Base-by-base conservation (phyloP, 495 filamentous ascomycete genomes). In the Annulohypoxylon nitens region DNA sequence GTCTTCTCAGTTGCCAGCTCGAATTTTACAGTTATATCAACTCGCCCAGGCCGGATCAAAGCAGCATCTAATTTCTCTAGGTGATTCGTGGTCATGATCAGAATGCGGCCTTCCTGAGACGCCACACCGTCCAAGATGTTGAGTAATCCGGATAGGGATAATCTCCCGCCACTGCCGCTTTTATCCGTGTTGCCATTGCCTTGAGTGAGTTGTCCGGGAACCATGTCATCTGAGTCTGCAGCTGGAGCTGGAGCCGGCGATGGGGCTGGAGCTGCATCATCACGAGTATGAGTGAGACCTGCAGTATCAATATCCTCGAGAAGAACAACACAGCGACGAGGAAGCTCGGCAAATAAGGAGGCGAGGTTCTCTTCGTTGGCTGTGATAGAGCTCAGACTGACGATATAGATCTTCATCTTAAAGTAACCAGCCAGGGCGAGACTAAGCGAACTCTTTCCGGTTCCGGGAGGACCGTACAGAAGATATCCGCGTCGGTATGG, bases 391-490 rank as follows among this genome's bases (percentile, higher is more conserved):
- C 86, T 89, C 4, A 93, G 82, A 61, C 82, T 87, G 61, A 93
- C 87, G 65, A 91, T 90, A 78, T 92, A 92, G 61, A 93, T 91
- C 64, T 87, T 85, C 73, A 93, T 82, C 57, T 90, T 88, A 79
- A 92, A 93, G 71, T 87, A 86, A 2, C 91, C 90, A 1, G 91
- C 91, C n/a, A 92, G 81, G 0, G 91, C 91, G 30, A 93, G 86
- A 47, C 83, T 85, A 6, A 90, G 79, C 6, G 85, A 87, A n/a
- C 82, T 86, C 73, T 91, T 91, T 23, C 89, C 89, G 3, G 83
- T 99, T 73, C 96, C 96, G 3, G 96, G 96, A 16, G 95, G 94
- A 23, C 96, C 96, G 60, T 94, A 91, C 7, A 99, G 86, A 67
- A 99, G 91, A 61, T 97, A 97, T 64, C 93, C 93, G 43, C 96